Percentiles rank a stretch among this genome's conserved stretches.
These are phyloP conservation scores for Arachnomyces sp. DNA, from an alignment of 2,329 filamentous ascomycete species.

Conservation along the genomic window DNA sequence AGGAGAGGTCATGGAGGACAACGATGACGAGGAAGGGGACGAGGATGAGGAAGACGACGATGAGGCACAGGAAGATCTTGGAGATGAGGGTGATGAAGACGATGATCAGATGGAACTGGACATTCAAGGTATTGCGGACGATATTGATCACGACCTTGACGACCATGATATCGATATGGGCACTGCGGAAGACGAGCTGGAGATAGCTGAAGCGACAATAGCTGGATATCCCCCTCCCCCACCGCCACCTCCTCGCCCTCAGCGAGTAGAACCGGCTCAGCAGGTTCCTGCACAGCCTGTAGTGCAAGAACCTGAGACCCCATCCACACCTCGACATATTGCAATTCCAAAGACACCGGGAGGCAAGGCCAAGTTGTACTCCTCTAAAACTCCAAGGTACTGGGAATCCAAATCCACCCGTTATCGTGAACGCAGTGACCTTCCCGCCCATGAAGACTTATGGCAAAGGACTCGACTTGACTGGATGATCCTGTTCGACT, in stretches of 20 bases:
- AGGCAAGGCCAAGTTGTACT: slow-evolving; percentile 32
- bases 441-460: slow-evolving; percentile 74
- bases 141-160: slow-evolving; percentile 20
- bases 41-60: slow-evolving; percentile 13
- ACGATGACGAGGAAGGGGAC: slow-evolving; percentile 27
- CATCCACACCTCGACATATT: slow-evolving; percentile 25
- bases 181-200: slow-evolving; percentile 58
- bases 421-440: slow-evolving; percentile 48
- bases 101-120: slow-evolving; percentile 30
- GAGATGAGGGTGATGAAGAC: slow-evolving; percentile 41
- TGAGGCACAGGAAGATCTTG: slow-evolving; percentile 38
- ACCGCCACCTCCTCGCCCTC: slow-evolving; percentile 54
- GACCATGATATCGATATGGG: slow-evolving; percentile 46
- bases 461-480: slow-evolving; percentile 85
- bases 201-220: slow-evolving; percentile 69
- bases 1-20: slow-evolving; percentile 43
- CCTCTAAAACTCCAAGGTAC: slow-evolving; percentile 56
- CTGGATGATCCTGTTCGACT: slow-evolving; percentile 88
- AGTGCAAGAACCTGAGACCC: not conserved
- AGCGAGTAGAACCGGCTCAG: slow-evolving; percentile 60
- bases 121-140: slow-evolving; percentile 15
- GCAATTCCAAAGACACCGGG: slow-evolving; percentile 78
- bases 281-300: slow-evolving; percentile 57
- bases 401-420: slow-evolving; percentile 72
- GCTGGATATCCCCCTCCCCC: slow-evolving; percentile 64